Evolutionary conservation across 2,329 filamentous ascomycete genomes (phyloP), one percentile per base, ranked within the genome.

Genomic region (Sordariomycetes sp.): DNA sequence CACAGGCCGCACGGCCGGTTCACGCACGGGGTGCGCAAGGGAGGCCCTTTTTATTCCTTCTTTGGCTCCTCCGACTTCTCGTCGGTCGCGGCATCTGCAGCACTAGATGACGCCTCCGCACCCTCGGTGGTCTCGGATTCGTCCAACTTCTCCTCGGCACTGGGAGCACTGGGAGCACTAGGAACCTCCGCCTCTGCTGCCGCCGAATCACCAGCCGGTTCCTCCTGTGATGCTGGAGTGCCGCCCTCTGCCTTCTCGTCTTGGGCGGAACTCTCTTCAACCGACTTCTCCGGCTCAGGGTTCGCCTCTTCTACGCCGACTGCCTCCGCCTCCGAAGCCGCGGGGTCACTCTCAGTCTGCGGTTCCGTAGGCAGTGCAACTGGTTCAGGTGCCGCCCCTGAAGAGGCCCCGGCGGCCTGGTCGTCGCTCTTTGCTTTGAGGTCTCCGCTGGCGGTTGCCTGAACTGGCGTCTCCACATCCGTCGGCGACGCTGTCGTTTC

Each of bases 41-140:
- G 18, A 24, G 20, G 46, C 11, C 7, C 7, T 8, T 22, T 24
- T 4, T 50, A 20, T 8, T 50, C 46, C 25, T 22, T 54, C 52
- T 24, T 20, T 25, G 28, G 53, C 58, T 61, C 60, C 53, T 63
- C 64, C 52, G 59, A 22, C 40, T 64, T 60, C 35, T 56, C 56
- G 32, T 65, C 56, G 20, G 62, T 54, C n/a, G 60, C 35, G 6
- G 37, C 20, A 24, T 48, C 52, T 3, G 53, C 3, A 3, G 37
- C 35, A 8, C 28, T 16, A 25, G 52, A 34, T 54, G 28, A 20
- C 12, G 28, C 52, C 7, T 54, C 52, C 52, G 52, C 24, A 3
- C 32, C 52, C 10, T 37, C 24, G 28, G 52, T 35, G 28, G 28
- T n/a, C 46, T 24, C 46, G 20, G 20, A 12, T 12, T 24, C 22